A percentile compares a stretch with the other conserved stretches of the same genome.
Evolutionary conservation across 768 basidiomycete species (phyloP).

Genomic region (Tubosaeta sp.): DNA sequence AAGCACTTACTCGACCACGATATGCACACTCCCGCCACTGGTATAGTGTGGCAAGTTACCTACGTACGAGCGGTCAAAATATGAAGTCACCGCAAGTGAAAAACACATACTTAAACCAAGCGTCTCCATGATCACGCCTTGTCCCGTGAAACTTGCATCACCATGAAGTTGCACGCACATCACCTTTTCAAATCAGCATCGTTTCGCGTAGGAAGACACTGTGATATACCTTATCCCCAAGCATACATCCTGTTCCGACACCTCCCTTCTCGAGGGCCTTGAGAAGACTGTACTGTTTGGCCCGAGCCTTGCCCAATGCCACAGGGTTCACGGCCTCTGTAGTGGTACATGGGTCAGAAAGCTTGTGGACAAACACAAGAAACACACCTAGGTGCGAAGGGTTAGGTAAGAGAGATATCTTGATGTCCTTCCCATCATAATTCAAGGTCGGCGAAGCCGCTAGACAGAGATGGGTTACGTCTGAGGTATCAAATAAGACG

Average conservation of each 20-base stretch:
- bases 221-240: slow-evolving; percentile 28
- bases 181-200: slow-evolving; percentile 46
- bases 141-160: slow-evolving; percentile 88
- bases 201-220: not conserved
- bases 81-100: not conserved
- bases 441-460: slow-evolving; percentile 62
- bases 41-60: slow-evolving; percentile 90
- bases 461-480: slow-evolving; percentile 17
- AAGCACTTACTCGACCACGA: slow-evolving; percentile 79
- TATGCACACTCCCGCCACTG: slow-evolving; percentile 83
- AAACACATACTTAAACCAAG: slow-evolving; percentile 67
- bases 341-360: not conserved
- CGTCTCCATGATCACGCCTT: slow-evolving; percentile 86
- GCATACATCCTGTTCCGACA: slow-evolving; percentile 21
- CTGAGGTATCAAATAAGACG: not conserved
- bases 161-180: slow-evolving; percentile 92
- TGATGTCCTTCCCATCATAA: slow-evolving; percentile 50
- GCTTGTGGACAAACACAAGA: not conserved
- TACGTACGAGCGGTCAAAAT: slow-evolving; percentile 23
- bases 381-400: slow-evolving; percentile 66
- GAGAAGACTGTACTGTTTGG: slow-evolving; percentile 82
- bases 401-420: slow-evolving; percentile 76
- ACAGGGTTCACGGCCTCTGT: slow-evolving; percentile 85
- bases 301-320: slow-evolving; percentile 84
- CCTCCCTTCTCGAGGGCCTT: slow-evolving; percentile 48